Evolutionary conservation across 192 early-diverging fungal genomes (phyloP), one percentile per base, ranked within the genome.

Genomic region (Gamsiella multidivaricata): DNA sequence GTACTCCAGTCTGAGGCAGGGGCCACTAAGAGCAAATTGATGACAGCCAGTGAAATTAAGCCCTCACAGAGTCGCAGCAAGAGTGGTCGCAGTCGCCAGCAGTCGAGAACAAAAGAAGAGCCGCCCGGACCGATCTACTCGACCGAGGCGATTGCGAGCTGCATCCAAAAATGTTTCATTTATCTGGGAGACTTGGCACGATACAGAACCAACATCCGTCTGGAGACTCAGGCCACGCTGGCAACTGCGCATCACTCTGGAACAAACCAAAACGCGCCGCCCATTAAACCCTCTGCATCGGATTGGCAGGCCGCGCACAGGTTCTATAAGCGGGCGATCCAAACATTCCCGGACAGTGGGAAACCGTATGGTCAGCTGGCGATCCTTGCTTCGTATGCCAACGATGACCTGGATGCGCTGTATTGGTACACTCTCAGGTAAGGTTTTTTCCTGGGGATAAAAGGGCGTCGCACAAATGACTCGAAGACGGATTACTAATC

Each of bases 171-270:
- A 20, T 85, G 84, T 34, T 84, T 83, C 32, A 79, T 87, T 28
- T 83, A 81, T 46, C 78, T 88, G 52, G 87, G 87, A 18, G 87
- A 88, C 53, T 54, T 88, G 31, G 85, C 85, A 10, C 71, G 87
- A 10, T 88, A 88, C 49, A 78, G 81, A 42, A 68, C 66, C 8
- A 64, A 76, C 26, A 68, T 76, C 45, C 70, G 67, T 4, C 26
- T 66, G 14, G 72, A 75, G 25, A 65, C 72, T 11, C 70, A 65
- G 43, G 49, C 65, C 0, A 43, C 62, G 41, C 52, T 68, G 33
- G 33, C 52, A 43, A 50, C 57, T 33, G 45, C 51, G 37, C 70
- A 67, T 5, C 29, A 51, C 28, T 32, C 54, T 36, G 46, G 42
- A 5, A 1, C 15, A 2, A 50, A 62, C 25, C 12, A 22, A 41